Evolutionary conservation across 495 filamentous ascomycete species (phyloP), one percentile per base, ranked within the genome.

Genomic region (Podospora anserina): DNA sequence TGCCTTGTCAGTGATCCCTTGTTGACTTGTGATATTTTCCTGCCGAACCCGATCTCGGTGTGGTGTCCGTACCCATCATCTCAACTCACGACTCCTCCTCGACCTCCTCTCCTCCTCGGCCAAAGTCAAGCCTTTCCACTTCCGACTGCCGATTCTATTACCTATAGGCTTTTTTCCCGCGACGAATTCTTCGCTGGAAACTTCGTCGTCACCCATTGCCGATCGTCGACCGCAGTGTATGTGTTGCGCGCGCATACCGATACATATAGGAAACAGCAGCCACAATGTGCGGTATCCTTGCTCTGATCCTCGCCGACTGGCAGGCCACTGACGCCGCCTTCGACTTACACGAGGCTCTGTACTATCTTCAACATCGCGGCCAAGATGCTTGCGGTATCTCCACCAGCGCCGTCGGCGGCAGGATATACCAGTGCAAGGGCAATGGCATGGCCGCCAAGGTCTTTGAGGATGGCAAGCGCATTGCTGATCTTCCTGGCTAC

Each of bases 331-430:
- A 76, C 16, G 76, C 74, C 5, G 74, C 79, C 32, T 85, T 89
- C 68, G 91, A 96, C 74, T 84, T 97, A 39, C 94, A 97, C 81
- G 93, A 97, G 78, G 90, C 91, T 13, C 85, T 97, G 15, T 96
- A 95, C 78, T 89, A 93, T 70, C 88, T 97, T 16, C 93, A 79
- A 80, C 90, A 90, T 63, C 80, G 93, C 73, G 92, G 93, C 65
- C 92, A 97, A 77, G 94, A 97, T 90, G 94, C 94, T 27, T 93
- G 91, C 62, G 94, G 94, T 63, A 94, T 96, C 63, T 86, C 89
- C 5, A 93, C 89, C 26, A 96, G 92, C 74, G 89, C 87, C 5
- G 77, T 85, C 0, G 91, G 92, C 16, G 93, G 94, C 69, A 86
- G 91, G 15, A 90, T 97, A 66, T 93, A 89, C 79, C 93, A 97